phyloP scores from a whole-genome alignment of 345 rosid genomes.

The Brassica juncea region DNA sequence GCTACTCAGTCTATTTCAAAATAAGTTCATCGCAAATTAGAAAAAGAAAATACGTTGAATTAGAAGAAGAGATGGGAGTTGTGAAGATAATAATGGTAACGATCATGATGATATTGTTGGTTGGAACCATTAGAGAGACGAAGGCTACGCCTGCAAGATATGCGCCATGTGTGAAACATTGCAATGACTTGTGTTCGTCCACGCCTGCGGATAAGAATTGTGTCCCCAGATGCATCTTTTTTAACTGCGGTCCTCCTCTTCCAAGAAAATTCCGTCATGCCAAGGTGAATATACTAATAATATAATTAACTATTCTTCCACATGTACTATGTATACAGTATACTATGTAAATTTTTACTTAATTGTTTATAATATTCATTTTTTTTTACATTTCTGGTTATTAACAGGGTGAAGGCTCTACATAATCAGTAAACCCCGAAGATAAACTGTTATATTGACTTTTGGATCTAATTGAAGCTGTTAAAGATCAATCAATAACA shows the following conservation, averaged over 20 bases:
- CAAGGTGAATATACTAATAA: neutral
- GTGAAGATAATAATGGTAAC: conserved; percentile 16
- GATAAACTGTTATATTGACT: neutral
- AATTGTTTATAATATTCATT: too few relatives aligned
- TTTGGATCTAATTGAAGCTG: neutral
- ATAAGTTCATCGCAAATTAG: neutral
- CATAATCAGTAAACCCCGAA: neutral
- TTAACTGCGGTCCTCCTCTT: conserved; percentile 27
- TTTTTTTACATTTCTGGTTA: neutral
- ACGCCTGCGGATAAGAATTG: conserved; percentile 4
- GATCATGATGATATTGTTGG: conserved; percentile 20
- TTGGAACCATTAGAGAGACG: conserved; percentile 7
- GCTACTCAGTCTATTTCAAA: neutral
- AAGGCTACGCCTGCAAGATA: neutral
- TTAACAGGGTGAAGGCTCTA: conserved; percentile 29
- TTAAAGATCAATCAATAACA: neutral
- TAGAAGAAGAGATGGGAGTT: conserved; percentile 1
- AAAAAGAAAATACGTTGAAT: neutral
- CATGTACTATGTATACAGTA: neutral
- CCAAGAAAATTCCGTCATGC: conserved; percentile 5
- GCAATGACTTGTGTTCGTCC: neutral
- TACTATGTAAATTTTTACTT: neutral
- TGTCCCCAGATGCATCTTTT: conserved; percentile 11
- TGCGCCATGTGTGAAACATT: neutral
- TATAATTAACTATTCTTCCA: neutral